Conservation (phyloP, 1,284 basidiomycete species). For the Volvariella volvacea region DNA sequence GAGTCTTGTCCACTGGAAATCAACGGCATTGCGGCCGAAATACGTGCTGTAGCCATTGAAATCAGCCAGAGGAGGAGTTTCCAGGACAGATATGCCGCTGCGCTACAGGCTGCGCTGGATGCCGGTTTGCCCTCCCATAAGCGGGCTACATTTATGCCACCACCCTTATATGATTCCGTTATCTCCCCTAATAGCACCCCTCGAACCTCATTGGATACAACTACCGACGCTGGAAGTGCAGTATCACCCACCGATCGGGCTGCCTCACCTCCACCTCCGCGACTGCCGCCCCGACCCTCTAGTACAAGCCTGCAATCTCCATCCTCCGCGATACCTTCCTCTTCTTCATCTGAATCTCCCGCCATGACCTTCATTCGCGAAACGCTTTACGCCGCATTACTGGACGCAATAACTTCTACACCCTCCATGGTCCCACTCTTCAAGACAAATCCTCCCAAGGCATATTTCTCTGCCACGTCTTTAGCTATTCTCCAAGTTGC, state of each 20-base stretch:
- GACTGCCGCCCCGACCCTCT: constrained; percentile 17
- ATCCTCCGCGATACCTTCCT: constrained; percentile 30
- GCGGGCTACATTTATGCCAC: constrained; percentile 65
- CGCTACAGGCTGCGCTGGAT: constrained; percentile 72
- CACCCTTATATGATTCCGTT: constrained; percentile 54
- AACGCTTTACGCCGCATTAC: constrained; percentile 73
- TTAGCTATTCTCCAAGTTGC: constrained; percentile 68
- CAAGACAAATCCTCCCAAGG: constrained; percentile 54
- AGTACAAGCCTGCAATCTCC: constrained; percentile 19
- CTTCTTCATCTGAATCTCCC: constrained; percentile 49
- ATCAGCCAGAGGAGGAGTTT: constrained; percentile 78
- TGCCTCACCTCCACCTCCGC: constrained; percentile 9
- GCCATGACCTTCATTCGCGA: constrained; percentile 73
- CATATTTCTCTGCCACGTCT: constrained; percentile 71
- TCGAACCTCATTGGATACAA: neutral
- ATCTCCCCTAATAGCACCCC: neutral
- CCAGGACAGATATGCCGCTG: constrained; percentile 66
- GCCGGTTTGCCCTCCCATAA: constrained; percentile 34
- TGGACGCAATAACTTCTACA: constrained; percentile 52
- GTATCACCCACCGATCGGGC: constrained; percentile 12
- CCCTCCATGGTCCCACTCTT: constrained; percentile 49
- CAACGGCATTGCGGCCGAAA: constrained; percentile 62
- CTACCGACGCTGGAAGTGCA: constrained; percentile 13
- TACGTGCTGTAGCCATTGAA: constrained; percentile 72
- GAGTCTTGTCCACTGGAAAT: constrained; percentile 32